Base-by-base conservation (phyloP, 352 stramenopile genomes). In the Blastocystis sp. region DNA sequence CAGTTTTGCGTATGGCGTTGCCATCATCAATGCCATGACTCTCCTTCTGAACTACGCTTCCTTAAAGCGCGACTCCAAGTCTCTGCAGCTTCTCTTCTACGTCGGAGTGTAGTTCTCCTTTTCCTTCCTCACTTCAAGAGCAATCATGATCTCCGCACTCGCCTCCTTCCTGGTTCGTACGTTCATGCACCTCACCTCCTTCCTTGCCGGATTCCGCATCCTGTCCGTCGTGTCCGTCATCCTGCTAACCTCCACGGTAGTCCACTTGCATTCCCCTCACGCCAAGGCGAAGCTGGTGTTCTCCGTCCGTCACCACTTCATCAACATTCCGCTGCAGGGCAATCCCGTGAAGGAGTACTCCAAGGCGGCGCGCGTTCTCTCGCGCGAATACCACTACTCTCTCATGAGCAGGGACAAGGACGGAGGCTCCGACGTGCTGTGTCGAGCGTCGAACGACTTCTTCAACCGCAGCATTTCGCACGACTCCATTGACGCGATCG, bases 291-390 rank as follows among this genome's bases (percentile, higher is more conserved):
- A 45, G 16, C 26, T 85, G 3, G 19, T 41, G 26, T 62, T 70
- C 24, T 85, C 74, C 16, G n/a, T 29, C 12, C n/a, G 74, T n/a
- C 74, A 85, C 19, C 74, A 85, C 41, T 85, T 85, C 51, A 85
- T 85, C 31, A 85, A 85, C 35, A 85, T 85, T 3, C 74, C 74
- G 0, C n/a, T 85, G 19, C 74, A 85, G 37, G 74, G 74, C 10
- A 85, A 85, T 85, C 74, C 74, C 12, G 74, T 85, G 26, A 66
- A 85, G 60, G 74, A 85, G 24, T 85, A 69, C 29, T 67, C 74
- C 10, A 31, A 63, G 31, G 37, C 74, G 10, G 74, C 74, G 2
- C 74, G 33, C 26, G 60, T 85, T n/a, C 74, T 85, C 13, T 85
- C 74, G 10, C 74, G 74, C n/a, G 74, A 85, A 41, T 85, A 85